These are phyloP conservation scores for Paramecium primaurelia DNA, from an alignment of 73 alveolate genomes.

Conservation along the genomic window DNA sequence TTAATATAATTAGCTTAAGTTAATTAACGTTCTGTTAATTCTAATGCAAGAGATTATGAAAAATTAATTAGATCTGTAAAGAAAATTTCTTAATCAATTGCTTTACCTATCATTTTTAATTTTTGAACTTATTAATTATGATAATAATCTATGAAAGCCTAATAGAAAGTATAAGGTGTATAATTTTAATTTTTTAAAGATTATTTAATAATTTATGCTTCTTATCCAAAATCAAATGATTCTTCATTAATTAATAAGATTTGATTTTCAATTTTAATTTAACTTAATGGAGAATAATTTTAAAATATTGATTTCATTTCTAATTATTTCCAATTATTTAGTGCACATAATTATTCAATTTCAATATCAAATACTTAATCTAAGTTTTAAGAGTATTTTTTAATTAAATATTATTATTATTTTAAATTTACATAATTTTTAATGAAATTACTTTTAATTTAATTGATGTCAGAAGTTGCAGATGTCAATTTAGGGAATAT, in stretches of 20 bases:
- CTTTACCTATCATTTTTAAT: not conserved
- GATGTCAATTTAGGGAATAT: not conserved
- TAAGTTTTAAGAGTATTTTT: not conserved
- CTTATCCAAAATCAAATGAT: not conserved
- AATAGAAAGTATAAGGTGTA: not conserved
- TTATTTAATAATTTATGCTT: not conserved
- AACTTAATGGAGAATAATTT: not conserved
- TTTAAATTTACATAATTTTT: not conserved
- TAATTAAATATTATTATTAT: not conserved
- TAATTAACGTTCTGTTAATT: not conserved
- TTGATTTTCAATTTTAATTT: not conserved
- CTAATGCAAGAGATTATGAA: not conserved
- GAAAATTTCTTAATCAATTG: not conserved
- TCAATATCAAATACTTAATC: not conserved
- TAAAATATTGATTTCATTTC: not conserved
- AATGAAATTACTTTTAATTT: not conserved
- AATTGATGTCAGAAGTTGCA: not conserved
- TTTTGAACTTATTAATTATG: not conserved
- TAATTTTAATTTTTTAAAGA: not conserved
- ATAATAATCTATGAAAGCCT: not conserved
- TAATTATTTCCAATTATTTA: not conserved
- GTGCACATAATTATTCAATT: not conserved
- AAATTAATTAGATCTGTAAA: not conserved
- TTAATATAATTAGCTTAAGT: not conserved
- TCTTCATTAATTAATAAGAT: not conserved